Base-by-base conservation (phyloP, 2,329 filamentous ascomycete genomes). In the Alternaria consortialis region DNA sequence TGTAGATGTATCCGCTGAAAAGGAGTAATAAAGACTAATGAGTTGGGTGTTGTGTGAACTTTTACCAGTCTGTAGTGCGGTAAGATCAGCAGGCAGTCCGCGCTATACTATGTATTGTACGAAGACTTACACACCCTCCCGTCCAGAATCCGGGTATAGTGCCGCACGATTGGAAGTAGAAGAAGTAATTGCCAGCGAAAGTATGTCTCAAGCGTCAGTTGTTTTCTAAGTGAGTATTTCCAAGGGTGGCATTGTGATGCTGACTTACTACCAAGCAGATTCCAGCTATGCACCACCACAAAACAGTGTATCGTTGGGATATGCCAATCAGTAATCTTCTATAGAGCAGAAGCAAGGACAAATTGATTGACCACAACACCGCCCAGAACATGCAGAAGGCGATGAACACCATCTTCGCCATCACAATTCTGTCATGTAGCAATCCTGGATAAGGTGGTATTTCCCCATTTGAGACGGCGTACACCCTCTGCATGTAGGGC, bases 361-460 rank as follows among this genome's bases (percentile, higher is more conserved):
- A 65, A 53, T 80, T 80, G 53, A 80, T 72, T 13, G 72, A 67
- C 77, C 78, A 80, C 7, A 81, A 64, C 5, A 72, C 74, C n/a
- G 74, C 57, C 77, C 77, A 80, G 53, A 80, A 71, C 42, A 79
- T 70, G 37, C 79, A 73, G 6, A 73, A 74, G 25, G 76, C 75
- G 11, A 73, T 74, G 54, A 81, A 79, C 51, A 80, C 77, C 37
- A 79, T 71, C 53, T 77, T 78, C 27, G 77, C 70, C 56, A 79
- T 70, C 25, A 63, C 46, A 2, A 72, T 36, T 2, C 53, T 62
- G 36, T 80, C 79, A 2, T 73, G 50, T 48, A 58, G 31, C 3
- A 79, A 53, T 2, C 57, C 67, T 1, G 73, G 53, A 50, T 79
- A 80, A 0, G 66, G 62, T 5, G 52, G 43, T 12, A 58, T 69